Percentiles rank a stretch among this genome's conserved stretches.
phyloP scores from a whole-genome alignment of 208 protist genomes.

The Acanthamoeba healyi region DNA sequence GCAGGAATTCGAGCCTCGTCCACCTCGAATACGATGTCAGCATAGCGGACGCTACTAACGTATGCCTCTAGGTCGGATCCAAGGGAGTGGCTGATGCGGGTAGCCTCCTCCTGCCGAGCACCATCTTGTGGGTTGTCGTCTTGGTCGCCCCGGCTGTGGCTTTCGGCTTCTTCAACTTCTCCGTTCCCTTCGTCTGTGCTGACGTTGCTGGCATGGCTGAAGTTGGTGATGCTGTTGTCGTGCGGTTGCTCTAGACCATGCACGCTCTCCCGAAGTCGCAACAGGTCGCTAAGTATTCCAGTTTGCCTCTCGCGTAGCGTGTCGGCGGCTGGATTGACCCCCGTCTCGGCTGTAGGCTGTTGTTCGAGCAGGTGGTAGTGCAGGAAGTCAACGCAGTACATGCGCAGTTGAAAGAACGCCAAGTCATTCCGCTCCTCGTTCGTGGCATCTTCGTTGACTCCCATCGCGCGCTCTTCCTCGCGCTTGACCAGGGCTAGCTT shows the following conservation, averaged over 20 bases:
- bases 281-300: too few species aligned
- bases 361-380: neutral
- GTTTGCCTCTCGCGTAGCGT: too few species aligned
- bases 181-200: too few species aligned
- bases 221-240: too few species aligned
- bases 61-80: neutral
- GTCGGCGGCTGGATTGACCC: neutral
- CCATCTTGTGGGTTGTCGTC: too few species aligned
- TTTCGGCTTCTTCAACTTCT: too few species aligned
- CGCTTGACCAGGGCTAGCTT: neutral
- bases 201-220: too few species aligned
- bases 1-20: constrained; percentile 1
- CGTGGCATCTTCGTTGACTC: neutral
- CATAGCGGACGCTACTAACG: neutral
- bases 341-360: neutral
- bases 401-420: neutral
- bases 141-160: neutral
- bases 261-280: too few species aligned
- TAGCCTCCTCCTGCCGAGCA: neutral
- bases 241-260: too few species aligned
- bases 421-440: neutral
- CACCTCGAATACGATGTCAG: constrained; percentile 37
- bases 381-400: neutral
- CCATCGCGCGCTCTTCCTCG: neutral
- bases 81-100: neutral